Evolutionary conservation across 129 eudicot species (phyloP).

Genomic region (Tanacetum coccineum): DNA sequence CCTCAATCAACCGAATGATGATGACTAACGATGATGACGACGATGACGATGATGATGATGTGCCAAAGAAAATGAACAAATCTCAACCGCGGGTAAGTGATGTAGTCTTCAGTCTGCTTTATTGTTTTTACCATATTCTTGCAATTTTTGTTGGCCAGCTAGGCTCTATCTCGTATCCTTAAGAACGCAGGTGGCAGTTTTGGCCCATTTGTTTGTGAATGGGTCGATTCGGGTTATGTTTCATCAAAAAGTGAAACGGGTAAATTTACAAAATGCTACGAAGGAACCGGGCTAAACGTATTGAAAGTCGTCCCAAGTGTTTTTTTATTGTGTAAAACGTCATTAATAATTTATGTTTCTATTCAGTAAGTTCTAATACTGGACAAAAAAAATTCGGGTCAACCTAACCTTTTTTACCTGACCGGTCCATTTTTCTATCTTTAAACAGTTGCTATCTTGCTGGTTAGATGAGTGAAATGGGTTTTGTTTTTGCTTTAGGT

Average conservation of each 20-base stretch:
- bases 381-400: too few relatives aligned
- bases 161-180: neutral
- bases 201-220: neutral
- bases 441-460: too few relatives aligned
- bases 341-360: too few relatives aligned
- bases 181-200: neutral
- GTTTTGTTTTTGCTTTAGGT: too few relatives aligned
- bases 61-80: constrained; percentile 44
- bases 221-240: neutral
- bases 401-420: too few relatives aligned
- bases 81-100: constrained; percentile 72
- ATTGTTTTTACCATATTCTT: neutral
- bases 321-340: neutral
- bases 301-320: neutral
- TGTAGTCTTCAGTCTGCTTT: neutral
- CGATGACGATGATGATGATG: constrained; percentile 76
- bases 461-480: too few relatives aligned
- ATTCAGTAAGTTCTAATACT: too few relatives aligned
- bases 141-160: neutral
- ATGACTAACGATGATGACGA: constrained; percentile 65
- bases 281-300: neutral
- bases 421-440: too few relatives aligned
- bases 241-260: neutral
- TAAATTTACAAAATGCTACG: neutral
- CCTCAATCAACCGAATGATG: constrained; percentile 65